Evolutionary conservation across 1,284 basidiomycete species (phyloP).

Genomic region (Austropuccinia psidii): DNA sequence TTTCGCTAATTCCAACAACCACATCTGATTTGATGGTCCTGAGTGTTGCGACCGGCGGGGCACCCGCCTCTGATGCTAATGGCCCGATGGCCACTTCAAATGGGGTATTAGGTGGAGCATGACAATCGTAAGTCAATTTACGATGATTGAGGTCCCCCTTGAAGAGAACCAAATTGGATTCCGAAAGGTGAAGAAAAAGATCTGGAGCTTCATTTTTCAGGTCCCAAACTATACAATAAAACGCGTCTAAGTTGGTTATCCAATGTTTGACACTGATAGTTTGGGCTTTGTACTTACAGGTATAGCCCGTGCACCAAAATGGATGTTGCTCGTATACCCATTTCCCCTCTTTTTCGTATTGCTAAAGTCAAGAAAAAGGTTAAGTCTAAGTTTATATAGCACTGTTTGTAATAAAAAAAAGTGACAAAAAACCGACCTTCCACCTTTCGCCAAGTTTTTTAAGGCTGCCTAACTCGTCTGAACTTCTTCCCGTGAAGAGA

Average conservation of each 20-base stretch:
- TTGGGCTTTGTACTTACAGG: conserved; percentile 52
- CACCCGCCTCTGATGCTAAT: conserved; percentile 78
- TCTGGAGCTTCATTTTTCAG: conserved; percentile 81
- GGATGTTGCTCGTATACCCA: conserved; percentile 96
- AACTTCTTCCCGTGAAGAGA: conserved; percentile 70
- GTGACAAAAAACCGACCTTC: conserved; percentile 59
- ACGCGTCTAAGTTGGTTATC: conserved; percentile 9
- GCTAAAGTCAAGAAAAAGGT: conserved; percentile 49
- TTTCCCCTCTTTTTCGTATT: conserved; percentile 86
- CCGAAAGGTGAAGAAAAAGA: conserved; percentile 83
- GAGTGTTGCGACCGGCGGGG: conserved; percentile 75
- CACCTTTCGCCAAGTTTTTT: conserved; percentile 74
- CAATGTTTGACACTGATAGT: not conserved
- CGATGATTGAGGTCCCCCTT: conserved; percentile 92
- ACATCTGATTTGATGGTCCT: conserved; percentile 80
- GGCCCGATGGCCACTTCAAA: conserved; percentile 89
- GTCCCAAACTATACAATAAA: conserved; percentile 59
- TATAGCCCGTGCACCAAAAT: conserved; percentile 83
- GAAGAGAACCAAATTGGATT: conserved; percentile 87
- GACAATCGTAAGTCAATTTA: conserved; percentile 85
- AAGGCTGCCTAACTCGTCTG: conserved; percentile 73
- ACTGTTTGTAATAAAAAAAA: conserved; percentile 16
- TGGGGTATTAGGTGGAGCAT: conserved; percentile 79
- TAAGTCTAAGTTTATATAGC: not conserved
- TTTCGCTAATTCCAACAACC: conserved; percentile 56